phyloP scores from a whole-genome alignment of 768 basidiomycete species.

The Saitozyma podzolica region DNA sequence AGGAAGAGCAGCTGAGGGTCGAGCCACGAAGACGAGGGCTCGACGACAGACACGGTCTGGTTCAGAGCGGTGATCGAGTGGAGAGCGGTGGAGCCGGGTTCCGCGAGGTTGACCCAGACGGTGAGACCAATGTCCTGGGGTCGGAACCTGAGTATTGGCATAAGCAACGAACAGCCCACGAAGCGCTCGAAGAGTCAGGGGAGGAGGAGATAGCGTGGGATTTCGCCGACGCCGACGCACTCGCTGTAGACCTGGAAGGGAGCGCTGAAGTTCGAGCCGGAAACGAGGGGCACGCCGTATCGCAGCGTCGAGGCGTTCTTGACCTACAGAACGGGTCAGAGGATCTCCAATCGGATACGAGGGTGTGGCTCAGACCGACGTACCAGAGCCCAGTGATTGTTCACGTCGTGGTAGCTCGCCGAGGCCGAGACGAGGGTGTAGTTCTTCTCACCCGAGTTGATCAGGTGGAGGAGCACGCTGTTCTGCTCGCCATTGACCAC shows the following conservation, averaged over 20 bases:
- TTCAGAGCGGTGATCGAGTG: conserved; percentile 51
- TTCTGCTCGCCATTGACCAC: conserved; percentile 50
- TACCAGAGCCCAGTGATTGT: conserved; percentile 47
- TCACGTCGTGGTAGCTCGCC: conserved; percentile 47
- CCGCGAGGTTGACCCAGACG: conserved; percentile 48
- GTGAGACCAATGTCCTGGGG: conserved; percentile 50
- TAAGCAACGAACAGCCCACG: background rate
- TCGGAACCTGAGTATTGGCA: conserved; percentile 1
- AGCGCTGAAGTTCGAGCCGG: conserved; percentile 48
- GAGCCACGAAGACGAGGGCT: conserved; percentile 50
- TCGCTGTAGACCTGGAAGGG: conserved; percentile 47
- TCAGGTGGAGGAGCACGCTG: conserved; percentile 36
- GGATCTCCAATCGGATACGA: background rate
- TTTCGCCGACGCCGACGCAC: conserved; percentile 23
- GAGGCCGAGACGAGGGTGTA: conserved; percentile 48
- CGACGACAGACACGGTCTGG: conserved; percentile 52
- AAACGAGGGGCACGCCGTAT: conserved; percentile 46
- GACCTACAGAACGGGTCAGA: conserved; percentile 22
- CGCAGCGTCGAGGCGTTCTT: conserved; percentile 46
- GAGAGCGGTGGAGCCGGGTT: conserved; percentile 20
- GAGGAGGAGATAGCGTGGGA: background rate
- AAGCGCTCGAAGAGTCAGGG: background rate
- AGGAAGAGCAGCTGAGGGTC: conserved; percentile 52
- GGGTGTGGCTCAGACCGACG: conserved; percentile 5
- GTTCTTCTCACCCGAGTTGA: conserved; percentile 44